Base-by-base conservation (phyloP, 148 eudicot species). In the Camellia lanceoleosa region DNA sequence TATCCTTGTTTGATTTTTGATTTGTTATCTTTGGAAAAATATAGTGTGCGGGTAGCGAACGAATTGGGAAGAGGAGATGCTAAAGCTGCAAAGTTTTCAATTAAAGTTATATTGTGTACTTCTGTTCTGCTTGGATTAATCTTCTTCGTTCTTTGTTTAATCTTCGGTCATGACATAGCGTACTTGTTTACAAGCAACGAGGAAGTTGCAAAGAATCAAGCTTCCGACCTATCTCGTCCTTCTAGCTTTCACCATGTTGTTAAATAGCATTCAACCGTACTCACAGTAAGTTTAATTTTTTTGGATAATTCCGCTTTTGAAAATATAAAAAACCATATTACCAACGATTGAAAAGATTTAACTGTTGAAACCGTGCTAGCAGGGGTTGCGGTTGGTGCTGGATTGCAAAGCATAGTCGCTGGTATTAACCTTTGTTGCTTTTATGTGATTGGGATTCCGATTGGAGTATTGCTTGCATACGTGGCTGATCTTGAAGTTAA, bases 51-150 rank as follows among this genome's bases (percentile, higher is more conserved):
- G 63, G 94, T 93, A 52, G 79, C 95, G 38, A 93, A 90, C 80
- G 97, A 93, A 85, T 83, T 93, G 56, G 95, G 95, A 44, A 88
- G 84, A 82, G 95, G 97, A 77, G 82, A 90, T 79, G 87, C 89
- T 44, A 82, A 89, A 77, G 91, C 89, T 11, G 88, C 88, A 19
- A 91, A 86, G 82, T 93, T 93, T 82, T 83, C 95, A 3, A 89
- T 93, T 49, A 87, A 88, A 82, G 91, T 93, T 73, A 58, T 90
- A 64, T 23, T 91, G 15, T 68, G 19, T 69, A 93, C 93, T 61
- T 88, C 97, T 52, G 51, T 84, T 49, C 1, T 61, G 20, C 77
- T 93, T 15, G 94, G 92, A 23, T 1, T 87, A 65, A 71, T 91
- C 77, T 89, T 87, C 79, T 83, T 49, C 42, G 23, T 75, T 71